Base-by-base conservation (phyloP, 1,284 basidiomycete species). In the Xerocomus nothofagi region DNA sequence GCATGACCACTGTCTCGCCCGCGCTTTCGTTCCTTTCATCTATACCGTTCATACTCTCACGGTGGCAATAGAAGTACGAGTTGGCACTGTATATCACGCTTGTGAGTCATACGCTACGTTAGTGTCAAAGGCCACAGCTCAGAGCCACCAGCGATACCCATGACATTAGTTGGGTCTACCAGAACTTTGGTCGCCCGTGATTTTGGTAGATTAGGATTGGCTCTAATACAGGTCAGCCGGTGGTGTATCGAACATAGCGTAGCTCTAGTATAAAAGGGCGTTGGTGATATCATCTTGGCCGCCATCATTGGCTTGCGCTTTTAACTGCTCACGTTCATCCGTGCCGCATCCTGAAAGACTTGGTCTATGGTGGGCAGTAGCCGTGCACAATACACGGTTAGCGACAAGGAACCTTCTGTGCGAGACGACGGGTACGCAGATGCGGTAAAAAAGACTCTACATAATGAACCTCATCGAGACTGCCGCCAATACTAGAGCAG, bases 361-460 rank as follows among this genome's bases (percentile, higher is more conserved):
- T 57, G 50, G 53, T 84, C 82, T 11, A 61, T 60, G 1, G 51
- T 8, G 29, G 55, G 17, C 17, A 54, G 44, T 2, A 30, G 8
- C 76, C 78, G 83, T 0, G 71, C 72, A 51, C 63, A 72, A 60
- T 75, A 74, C 29, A 82, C 60, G 59, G 75, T 74, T 21, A 78
- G 64, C 2, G 79, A 79, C 7, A 73, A 60, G 48, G 75, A 63
- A n/a, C 67, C 63, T 11, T 56, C 56, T 0, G 61, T 47, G 42
- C 79, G 75, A 17, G 66, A 63, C 7, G 76, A 73, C 5, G 79
- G 79, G 58, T 72, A 80, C 0, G 81, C 78, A 4, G 77, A 70
- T 6, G 59, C 1, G 74, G 61, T 10, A 79, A 66, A 73, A 83
- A 81, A 4, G 79, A 77, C 55, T 85, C 80, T 50, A 81, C 68